Evolutionary conservation across 805 yeast species (phyloP), one percentile per base, ranked within the genome.

Genomic region (Metschnikowia amazonensis): DNA sequence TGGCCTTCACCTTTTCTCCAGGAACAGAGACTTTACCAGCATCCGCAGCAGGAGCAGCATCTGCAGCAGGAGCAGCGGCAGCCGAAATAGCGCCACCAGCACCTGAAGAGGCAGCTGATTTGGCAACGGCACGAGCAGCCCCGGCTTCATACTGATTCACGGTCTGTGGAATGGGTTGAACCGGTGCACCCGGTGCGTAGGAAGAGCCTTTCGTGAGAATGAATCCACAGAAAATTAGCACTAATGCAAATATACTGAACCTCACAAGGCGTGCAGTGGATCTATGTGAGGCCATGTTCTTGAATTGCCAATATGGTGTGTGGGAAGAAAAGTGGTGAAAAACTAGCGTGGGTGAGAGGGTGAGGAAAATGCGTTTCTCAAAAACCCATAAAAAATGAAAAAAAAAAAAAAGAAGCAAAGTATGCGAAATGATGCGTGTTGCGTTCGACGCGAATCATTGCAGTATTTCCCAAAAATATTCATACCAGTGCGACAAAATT

Each of bases 1-100:
- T 82, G 13, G 95, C 96, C 62, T 80, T 82, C 45, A 76, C 82
- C 55, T 77, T 77, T 29, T 48, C 50, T 5, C 31, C 34, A 11
- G 37, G 46, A 5, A 28, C 34, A 4, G 7, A 42, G 30, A 30
- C 43, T 17, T 25, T 45, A 6, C 43, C 47, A 16, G 43, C 43
- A 2, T 41, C 45, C 18, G 45, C 49, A 14, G 51, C 52, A 4
- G 50, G 47, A 18, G 45, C 45, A 24, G 48, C 49, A 16, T 41
- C 41, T 8, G 44, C 29, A 10, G 44, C 43, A 37, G 44, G 34
- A 9, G 43, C 25, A 14, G 29, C 35, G 6, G 30, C n/a, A n/a
- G n/a, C n/a, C n/a, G n/a, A n/a, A n/a, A n/a, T n/a, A n/a, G n/a
- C n/a, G n/a, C n/a, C n/a, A n/a, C n/a, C n/a, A n/a, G n/a, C n/a